Evolutionary conservation across 176 grass and related monocot genomes (phyloP).

Genomic region (Triticum dicoccoides): DNA sequence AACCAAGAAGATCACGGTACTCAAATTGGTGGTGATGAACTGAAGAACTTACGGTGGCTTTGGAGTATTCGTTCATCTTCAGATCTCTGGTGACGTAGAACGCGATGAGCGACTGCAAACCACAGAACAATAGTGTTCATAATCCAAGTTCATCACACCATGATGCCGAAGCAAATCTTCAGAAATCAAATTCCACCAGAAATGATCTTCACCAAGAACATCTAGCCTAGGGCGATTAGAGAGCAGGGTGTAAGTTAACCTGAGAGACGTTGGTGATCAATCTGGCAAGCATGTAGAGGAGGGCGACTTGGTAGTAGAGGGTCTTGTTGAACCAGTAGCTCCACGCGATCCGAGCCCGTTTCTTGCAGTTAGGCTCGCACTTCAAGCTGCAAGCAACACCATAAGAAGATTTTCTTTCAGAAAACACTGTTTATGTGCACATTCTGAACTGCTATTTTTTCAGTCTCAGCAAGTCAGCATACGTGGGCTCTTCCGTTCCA

Average conservation of each 20-base stretch:
- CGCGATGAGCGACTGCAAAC: conserved; percentile 57
- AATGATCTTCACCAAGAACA: background rate
- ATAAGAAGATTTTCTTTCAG: background rate
- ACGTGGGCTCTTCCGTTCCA: conserved; percentile 64
- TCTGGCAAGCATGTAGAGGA: conserved; percentile 60
- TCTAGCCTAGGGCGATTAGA: background rate
- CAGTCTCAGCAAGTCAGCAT: background rate
- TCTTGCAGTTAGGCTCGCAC: conserved; percentile 42
- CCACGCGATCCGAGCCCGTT: conserved; percentile 52
- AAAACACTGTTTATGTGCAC: background rate
- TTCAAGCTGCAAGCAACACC: conserved; percentile 47
- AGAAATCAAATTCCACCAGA: background rate
- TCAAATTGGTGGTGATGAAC: background rate
- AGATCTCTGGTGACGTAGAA: conserved; percentile 73
- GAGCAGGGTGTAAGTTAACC: background rate
- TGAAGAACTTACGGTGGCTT: conserved; percentile 46
- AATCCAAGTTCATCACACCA: background rate
- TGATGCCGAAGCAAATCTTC: background rate
- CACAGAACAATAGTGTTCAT: background rate
- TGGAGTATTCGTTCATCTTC: conserved; percentile 65
- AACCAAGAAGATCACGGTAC: background rate
- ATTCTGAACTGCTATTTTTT: background rate
- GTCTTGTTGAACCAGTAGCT: conserved; percentile 73
- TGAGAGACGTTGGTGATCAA: conserved; percentile 75
- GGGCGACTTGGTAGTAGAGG: conserved; percentile 69